phyloP scores from a whole-genome alignment of 1,284 basidiomycete species.

The Thecaphora thlaspeos region DNA sequence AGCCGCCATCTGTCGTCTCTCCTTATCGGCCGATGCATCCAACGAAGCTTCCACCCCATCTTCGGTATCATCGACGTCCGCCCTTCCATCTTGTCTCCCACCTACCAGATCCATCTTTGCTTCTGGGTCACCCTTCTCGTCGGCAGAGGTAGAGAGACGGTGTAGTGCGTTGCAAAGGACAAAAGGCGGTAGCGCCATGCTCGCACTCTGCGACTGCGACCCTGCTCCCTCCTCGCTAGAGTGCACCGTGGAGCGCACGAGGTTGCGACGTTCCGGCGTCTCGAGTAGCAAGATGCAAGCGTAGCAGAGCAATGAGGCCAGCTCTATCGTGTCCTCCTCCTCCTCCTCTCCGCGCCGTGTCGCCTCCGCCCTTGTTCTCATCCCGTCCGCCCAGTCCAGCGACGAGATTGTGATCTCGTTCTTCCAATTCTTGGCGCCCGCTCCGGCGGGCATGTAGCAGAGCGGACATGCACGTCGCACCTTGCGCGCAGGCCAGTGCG shows the following conservation, averaged over 20 bases:
- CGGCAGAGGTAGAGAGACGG: not conserved
- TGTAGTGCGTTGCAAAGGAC: not conserved
- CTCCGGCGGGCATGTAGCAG: conserved; percentile 40
- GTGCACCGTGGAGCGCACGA: not conserved
- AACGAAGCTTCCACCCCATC: no score
- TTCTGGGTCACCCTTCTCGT: not conserved
- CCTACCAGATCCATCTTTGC: not conserved
- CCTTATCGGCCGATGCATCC: no score
- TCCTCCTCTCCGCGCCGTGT: not conserved
- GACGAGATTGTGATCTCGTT: conserved; percentile 39
- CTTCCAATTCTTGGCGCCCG: conserved; percentile 42
- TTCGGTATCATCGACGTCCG: no score
- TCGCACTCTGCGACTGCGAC: not conserved
- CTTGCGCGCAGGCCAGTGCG: conserved; percentile 16
- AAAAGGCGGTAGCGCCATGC: not conserved
- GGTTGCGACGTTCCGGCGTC: not conserved
- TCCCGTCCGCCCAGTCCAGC: not conserved
- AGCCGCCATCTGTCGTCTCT: no score
- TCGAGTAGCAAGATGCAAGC: conserved; percentile 30
- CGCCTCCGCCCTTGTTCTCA: not conserved
- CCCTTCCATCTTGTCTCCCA: no score
- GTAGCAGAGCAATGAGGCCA: conserved; percentile 24
- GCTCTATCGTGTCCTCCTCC: conserved; percentile 4
- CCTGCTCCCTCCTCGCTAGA: not conserved
- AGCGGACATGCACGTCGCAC: conserved; percentile 35